Evolutionary conservation across 805 yeast species (phyloP), one percentile per base, ranked within the genome.

Genomic region (Ogataea glucozyma): DNA sequence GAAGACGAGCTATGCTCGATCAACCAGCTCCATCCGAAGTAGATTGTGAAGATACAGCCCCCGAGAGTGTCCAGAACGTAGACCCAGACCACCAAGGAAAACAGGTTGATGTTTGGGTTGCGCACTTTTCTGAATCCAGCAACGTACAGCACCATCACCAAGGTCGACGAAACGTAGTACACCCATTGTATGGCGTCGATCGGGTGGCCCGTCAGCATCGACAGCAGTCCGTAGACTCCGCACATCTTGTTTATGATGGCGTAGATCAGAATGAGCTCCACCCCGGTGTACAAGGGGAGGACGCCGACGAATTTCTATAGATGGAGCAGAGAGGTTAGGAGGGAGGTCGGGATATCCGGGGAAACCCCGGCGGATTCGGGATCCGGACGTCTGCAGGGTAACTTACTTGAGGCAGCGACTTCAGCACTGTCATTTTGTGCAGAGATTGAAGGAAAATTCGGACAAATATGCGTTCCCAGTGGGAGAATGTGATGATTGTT

Each of bases 201-300:
- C 2, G 93, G 93, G 58, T 90, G 96, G 1, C 96, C 93, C 0
- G 97, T 90, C 57, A 91, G 76, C 19, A 91, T 62, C 1, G 97
- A 89, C 17, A 89, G 68, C 26, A 91, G 69, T 21, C 97, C 99
- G 63, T 84, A 91, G 16, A 81, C 71, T 8, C 98, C 97, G 45
- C 95, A 81, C 52, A 90, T 87, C 61, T 90, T 90, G 69, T 91
- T 91, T 49, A 90, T 72, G 26, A 89, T 75, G 12, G 90, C 85
- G 26, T 86, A 71, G 1, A 87, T 83, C 4, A 89, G 71, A 16
- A 85, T 78, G 2, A 88, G 62, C 62, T 91, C 98, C 18, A 89
- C 95, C 11, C 97, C 98, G 18, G 85, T 72, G 58, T 85, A 88
- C 19, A 91, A 73, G 4, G 98, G 97, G 4, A 88, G 65, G 40